These are phyloP conservation scores for Casuarina glauca DNA, from an alignment of 306 rosid species.

Conservation along the genomic window DNA sequence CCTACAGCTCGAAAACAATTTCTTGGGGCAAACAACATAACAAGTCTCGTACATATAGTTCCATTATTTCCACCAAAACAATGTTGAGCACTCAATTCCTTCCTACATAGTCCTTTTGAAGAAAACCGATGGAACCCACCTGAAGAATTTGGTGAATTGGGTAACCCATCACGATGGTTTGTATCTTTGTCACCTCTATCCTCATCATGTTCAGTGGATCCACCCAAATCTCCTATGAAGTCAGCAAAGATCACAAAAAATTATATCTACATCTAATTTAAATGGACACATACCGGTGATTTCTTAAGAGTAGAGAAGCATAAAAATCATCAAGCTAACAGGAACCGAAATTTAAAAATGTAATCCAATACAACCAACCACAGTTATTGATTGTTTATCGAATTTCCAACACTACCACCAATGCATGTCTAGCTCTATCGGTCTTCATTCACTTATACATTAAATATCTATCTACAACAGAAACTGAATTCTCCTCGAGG, in stretches of 20 bases:
- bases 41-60: constrained; percentile 74
- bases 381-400: not conserved
- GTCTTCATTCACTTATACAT: not conserved
- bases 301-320: not conserved
- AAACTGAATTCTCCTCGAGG: not conserved
- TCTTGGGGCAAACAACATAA: constrained; percentile 85
- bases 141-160: constrained; percentile 98
- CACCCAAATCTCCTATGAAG: constrained; percentile 88
- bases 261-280: not conserved
- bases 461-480: not conserved
- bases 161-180: constrained; percentile 64
- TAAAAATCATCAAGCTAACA: not conserved
- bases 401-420: not conserved
- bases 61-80: constrained; percentile 79
- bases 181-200: constrained; percentile 69
- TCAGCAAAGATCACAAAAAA: constrained; percentile 1
- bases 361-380: not conserved
- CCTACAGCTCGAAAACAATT: constrained; percentile 80
- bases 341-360: not conserved
- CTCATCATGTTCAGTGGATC: constrained; percentile 75
- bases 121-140: constrained; percentile 99
- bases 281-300: not conserved
- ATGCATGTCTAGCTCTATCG: not conserved
- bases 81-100: constrained; percentile 95
- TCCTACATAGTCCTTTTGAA: constrained; percentile 95